These are phyloP conservation scores for Serendipita sp. DNA, from an alignment of 768 basidiomycete species.

Conservation along the genomic window DNA sequence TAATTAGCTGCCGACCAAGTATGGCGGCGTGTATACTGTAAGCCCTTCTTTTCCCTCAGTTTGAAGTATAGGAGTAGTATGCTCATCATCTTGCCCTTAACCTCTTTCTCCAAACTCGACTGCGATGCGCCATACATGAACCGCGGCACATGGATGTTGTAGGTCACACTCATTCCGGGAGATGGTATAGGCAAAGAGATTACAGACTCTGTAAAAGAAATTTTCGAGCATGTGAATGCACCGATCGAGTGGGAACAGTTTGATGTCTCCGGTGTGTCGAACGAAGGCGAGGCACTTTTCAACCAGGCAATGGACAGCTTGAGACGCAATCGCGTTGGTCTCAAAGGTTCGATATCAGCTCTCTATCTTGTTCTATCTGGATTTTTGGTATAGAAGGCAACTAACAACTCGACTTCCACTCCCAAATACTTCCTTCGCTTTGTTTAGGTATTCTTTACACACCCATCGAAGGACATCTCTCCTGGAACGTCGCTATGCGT, in stretches of 20 bases:
- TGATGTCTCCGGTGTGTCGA: slow-evolving; percentile 91
- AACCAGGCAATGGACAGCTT: slow-evolving; percentile 95
- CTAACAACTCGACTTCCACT: background rate
- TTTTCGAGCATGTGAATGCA: slow-evolving; percentile 92
- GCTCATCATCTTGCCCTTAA: background rate
- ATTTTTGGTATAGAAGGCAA: background rate
- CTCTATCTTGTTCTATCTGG: background rate
- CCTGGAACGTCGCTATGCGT: slow-evolving; percentile 99
- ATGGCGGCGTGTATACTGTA: slow-evolving; percentile 85
- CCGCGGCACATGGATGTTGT: slow-evolving; percentile 1
- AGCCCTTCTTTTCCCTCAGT: slow-evolving; percentile 16
- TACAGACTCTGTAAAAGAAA: slow-evolving; percentile 96
- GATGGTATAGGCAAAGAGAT: slow-evolving; percentile 97
- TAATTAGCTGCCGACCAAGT: slow-evolving; percentile 62
- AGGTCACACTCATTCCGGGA: slow-evolving; percentile 95
- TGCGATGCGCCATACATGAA: background rate
- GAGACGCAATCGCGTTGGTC: slow-evolving; percentile 91
- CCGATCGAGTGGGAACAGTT: slow-evolving; percentile 99
- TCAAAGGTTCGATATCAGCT: slow-evolving; percentile 56
- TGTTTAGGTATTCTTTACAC: slow-evolving; percentile 88
- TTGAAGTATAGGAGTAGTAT: slow-evolving; percentile 6
- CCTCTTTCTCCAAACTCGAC: background rate
- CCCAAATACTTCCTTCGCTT: background rate
- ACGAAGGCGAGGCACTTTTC: slow-evolving; percentile 86
- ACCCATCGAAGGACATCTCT: slow-evolving; percentile 90